phyloP scores from a whole-genome alignment of 495 filamentous ascomycete genomes.

The Patellaria atrata region DNA sequence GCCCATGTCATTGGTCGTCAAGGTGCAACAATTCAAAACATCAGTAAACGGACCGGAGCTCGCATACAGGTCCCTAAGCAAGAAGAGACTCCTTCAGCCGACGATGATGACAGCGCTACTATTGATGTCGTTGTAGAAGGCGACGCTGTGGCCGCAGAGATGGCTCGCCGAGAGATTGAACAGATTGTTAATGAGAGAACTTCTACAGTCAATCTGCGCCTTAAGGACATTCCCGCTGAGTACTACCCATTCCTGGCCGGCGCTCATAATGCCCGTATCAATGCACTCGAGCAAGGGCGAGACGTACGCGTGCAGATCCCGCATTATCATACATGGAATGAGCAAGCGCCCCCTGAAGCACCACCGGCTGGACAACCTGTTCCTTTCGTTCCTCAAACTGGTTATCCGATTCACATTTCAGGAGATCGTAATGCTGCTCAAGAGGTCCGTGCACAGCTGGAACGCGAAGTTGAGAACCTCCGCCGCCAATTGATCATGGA shows the following conservation, averaged over 20 bases:
- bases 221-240: constrained; percentile 74
- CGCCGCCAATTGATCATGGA: constrained; percentile 54
- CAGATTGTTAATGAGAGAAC: constrained; percentile 74
- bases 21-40: constrained; percentile 75
- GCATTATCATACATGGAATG: constrained; percentile 57
- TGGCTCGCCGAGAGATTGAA: constrained; percentile 68
- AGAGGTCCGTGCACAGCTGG: constrained; percentile 62
- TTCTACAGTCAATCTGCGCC: constrained; percentile 58
- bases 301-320: constrained; percentile 66
- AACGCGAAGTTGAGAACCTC: constrained; percentile 57
- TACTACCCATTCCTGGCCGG: constrained; percentile 94
- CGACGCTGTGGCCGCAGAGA: constrained; percentile 65
- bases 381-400: constrained; percentile 48
- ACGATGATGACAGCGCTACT: constrained; percentile 61
- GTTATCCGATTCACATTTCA: constrained; percentile 64
- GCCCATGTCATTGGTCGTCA: constrained; percentile 82
- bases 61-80: constrained; percentile 74
- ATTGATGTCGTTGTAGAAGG: constrained; percentile 84
- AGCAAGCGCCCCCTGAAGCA: constrained; percentile 52
- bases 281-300: constrained; percentile 54
- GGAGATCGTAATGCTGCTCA: constrained; percentile 78
- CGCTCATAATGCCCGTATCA: constrained; percentile 51
- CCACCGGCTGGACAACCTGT: constrained; percentile 47
- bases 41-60: constrained; percentile 73
- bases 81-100: constrained; percentile 38